Base-by-base conservation (phyloP, 2,329 filamentous ascomycete species). In the Fusarium buharicum region DNA sequence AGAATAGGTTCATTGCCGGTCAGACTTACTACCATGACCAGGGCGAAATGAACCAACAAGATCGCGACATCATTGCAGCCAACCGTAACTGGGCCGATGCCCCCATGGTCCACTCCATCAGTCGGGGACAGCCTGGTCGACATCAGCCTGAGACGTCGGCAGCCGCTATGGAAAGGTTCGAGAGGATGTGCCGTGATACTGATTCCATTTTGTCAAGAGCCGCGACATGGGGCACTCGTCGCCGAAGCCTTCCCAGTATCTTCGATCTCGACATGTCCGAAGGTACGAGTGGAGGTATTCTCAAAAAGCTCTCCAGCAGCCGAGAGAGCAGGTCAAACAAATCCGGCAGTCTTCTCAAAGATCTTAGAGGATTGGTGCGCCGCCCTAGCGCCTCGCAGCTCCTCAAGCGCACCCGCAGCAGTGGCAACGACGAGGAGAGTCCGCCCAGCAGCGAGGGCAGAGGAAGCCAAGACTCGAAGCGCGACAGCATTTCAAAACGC, bases 191-290 rank as follows among this genome's bases (percentile, higher is more conserved):
- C 50, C 78, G 78, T 17, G 84, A 87, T 60, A 86, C 79, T 43
- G 82, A 81, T 24, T 89, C 86, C 0, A 78, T 88, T 11, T 73
- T 87, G 10, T 89, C 86, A 2, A 79, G 84, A 59, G 83, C 86
- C 13, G 89, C 89, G 16, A 92, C 89, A 0, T 87, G 89, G 81
- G 89, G 89, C 14, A 92, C 89, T 2, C 82, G 86, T 7, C 84
- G 88, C 37, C 83, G 84, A 54, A 89, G 88, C 72, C 78, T 90
- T 44, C 86, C 88, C 2, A 87, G 83, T 64, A 67, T 82, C 51
- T 62, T 79, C 6, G 87, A 90, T 53, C 76, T 86, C 24, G 86
- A 79, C 18, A 63, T 73, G 12, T 72, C 89, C 39, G 84, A 82
- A 33, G 85, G 82, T 16, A 77, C 89, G 38, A 81, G 79, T 9